phyloP scores from a whole-genome alignment of 805 yeast species.

The Blastobotrys mokoenaii region DNA sequence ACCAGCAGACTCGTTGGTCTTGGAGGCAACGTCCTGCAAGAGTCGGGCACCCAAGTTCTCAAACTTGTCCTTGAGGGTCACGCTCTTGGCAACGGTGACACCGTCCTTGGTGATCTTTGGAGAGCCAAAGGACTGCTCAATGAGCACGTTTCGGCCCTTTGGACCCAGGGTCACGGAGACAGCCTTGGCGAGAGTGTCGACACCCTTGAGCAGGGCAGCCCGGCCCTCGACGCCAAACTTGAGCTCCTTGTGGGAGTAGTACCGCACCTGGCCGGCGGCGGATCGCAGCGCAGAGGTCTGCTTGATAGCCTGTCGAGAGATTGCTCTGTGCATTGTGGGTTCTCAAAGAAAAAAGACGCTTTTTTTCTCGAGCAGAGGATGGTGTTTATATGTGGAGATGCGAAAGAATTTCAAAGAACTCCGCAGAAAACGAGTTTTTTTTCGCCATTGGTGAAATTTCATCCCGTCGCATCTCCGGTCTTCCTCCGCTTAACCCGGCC shows the following conservation, averaged over 20 bases:
- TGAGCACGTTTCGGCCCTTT: constrained; percentile 92
- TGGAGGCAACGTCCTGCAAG: constrained; percentile 92
- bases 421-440: background rate
- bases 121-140: constrained; percentile 93
- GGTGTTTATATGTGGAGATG: too few species aligned
- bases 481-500: too few species aligned
- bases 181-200: constrained; percentile 89
- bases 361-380: too few species aligned
- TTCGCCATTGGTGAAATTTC: too few species aligned
- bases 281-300: background rate
- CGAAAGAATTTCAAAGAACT: constrained; percentile 1
- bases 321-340: constrained; percentile 6
- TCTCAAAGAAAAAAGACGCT: too few species aligned
- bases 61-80: constrained; percentile 76
- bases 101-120: constrained; percentile 99
- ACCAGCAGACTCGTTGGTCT: constrained; percentile 96
- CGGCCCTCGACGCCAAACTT: constrained; percentile 97
- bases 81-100: constrained; percentile 89
- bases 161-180: constrained; percentile 97
- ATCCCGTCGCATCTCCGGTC: too few species aligned
- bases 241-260: constrained; percentile 70
- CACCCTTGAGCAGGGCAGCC: constrained; percentile 89
- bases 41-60: constrained; percentile 96
- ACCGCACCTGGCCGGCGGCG: constrained; percentile 23
- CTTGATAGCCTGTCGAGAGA: constrained; percentile 1